A percentile compares a stretch with the other conserved stretches of the same genome.
Evolutionary conservation across 345 rosid species (phyloP).

Genomic region (Euphorbia pulcherrima): DNA sequence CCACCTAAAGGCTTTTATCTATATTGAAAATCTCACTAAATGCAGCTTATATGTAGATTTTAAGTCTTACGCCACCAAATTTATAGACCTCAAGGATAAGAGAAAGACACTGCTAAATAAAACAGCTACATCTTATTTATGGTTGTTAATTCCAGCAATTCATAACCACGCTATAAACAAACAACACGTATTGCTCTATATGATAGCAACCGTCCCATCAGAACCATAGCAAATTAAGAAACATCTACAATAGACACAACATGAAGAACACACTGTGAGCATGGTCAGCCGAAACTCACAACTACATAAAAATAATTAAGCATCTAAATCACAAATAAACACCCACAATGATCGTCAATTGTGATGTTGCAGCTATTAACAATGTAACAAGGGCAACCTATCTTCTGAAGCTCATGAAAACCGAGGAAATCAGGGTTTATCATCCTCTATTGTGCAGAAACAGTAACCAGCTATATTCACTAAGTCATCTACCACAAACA

Average conservation of each 20-base stretch:
- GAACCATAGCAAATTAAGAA: neutral
- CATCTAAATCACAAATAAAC: neutral
- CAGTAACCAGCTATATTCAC: neutral
- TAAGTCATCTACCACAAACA: neutral
- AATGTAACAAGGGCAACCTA: neutral
- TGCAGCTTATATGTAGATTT: neutral
- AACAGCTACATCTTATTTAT: neutral
- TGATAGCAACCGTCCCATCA: neutral
- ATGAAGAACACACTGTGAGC: neutral
- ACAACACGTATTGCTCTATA: neutral
- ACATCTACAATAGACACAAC: neutral
- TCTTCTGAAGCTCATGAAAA: neutral
- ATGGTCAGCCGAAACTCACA: too few relatives aligned
- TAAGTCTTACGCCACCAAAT: neutral
- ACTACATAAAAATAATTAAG: neutral
- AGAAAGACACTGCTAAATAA: constrained; percentile 1
- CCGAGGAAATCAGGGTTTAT: neutral
- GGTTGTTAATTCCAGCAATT: neutral
- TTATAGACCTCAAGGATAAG: neutral
- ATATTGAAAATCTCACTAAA: neutral
- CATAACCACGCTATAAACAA: neutral
- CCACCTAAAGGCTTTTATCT: neutral
- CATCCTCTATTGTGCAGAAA: neutral
- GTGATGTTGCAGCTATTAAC: neutral
- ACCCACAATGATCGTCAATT: neutral